A percentile compares a stretch with the other conserved stretches of the same genome.
These are phyloP conservation scores for Ceratobasidium theobromae DNA, from an alignment of 1,284 basidiomycete species.

Conservation along the genomic window DNA sequence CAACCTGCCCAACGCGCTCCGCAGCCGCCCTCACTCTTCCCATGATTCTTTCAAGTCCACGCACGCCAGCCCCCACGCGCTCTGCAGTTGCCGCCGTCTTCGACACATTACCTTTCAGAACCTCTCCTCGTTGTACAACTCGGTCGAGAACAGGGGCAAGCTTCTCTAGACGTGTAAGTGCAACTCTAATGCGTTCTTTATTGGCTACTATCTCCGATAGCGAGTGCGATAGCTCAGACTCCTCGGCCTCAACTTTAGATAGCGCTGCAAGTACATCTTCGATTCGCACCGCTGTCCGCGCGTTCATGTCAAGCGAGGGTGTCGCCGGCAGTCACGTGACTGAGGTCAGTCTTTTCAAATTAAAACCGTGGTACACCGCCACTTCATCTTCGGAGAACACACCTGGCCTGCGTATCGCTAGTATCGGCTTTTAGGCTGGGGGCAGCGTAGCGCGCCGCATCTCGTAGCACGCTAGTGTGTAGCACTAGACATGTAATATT, in stretches of 20 bases:
- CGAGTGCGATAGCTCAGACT: slow-evolving; percentile 22
- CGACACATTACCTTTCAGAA: slow-evolving; percentile 60
- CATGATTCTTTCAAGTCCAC: slow-evolving; percentile 89
- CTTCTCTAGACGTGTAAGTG: slow-evolving; percentile 63
- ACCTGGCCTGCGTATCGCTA: too few relatives aligned
- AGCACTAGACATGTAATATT: too few relatives aligned
- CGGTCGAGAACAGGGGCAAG: slow-evolving; percentile 66
- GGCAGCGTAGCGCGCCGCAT: too few relatives aligned
- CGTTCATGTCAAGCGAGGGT: slow-evolving; percentile 14
- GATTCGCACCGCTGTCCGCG: slow-evolving; percentile 13
- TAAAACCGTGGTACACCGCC: neutral
- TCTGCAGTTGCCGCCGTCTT: slow-evolving; percentile 81
- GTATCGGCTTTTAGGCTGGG: too few relatives aligned
- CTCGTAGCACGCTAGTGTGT: too few relatives aligned
- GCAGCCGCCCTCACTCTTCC: slow-evolving; percentile 79
- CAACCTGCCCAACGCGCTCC: slow-evolving; percentile 81
- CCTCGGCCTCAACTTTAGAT: slow-evolving; percentile 15
- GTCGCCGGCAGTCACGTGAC: neutral
- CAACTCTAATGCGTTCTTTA: slow-evolving; percentile 61
- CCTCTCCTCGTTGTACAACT: slow-evolving; percentile 61
- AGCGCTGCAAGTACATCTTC: slow-evolving; percentile 29
- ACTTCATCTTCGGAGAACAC: too few relatives aligned
- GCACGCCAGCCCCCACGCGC: slow-evolving; percentile 85
- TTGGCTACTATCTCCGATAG: slow-evolving; percentile 16
- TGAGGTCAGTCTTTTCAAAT: neutral